phyloP scores from a whole-genome alignment of 2,329 filamentous ascomycete genomes.

The Alternaria sp. region DNA sequence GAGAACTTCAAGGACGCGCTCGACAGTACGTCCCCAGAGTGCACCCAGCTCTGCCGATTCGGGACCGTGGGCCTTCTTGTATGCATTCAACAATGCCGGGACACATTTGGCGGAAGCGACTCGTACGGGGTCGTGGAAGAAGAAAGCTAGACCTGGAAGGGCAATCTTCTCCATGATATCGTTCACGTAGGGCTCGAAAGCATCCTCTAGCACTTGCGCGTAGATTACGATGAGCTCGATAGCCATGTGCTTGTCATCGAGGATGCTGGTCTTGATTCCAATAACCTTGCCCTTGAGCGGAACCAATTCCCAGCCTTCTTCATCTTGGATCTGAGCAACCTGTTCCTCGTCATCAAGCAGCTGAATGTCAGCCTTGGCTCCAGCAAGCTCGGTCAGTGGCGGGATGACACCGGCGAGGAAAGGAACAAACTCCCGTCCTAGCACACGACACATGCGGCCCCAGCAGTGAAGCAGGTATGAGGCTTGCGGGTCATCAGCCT shows the following conservation, averaged over 20 bases:
- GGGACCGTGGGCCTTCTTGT: constrained; percentile 88
- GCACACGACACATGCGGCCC: constrained; percentile 97
- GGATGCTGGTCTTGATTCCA: constrained; percentile 93
- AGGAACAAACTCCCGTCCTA: constrained; percentile 88
- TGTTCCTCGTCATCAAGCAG: constrained; percentile 95
- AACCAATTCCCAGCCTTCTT: constrained; percentile 97
- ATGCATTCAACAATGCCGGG: constrained; percentile 89
- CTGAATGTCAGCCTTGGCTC: constrained; percentile 96
- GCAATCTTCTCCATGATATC: constrained; percentile 98
- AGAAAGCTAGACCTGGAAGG: constrained; percentile 92
- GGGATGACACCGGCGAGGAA: constrained; percentile 95
- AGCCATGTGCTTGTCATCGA: constrained; percentile 99
- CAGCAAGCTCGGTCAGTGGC: constrained; percentile 86
- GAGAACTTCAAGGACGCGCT: constrained; percentile 92
- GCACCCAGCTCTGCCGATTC: constrained; percentile 80
- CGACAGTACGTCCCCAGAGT: constrained; percentile 85
- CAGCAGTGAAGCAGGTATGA: constrained; percentile 99
- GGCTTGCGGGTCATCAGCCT: constrained; percentile 93
- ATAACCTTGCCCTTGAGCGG: constrained; percentile 98
- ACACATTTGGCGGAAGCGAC: constrained; percentile 95
- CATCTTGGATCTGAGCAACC: constrained; percentile 89
- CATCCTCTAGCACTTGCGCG: constrained; percentile 90
- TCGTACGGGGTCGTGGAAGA: constrained; percentile 98
- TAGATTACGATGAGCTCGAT: constrained; percentile 98
- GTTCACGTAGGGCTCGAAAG: constrained; percentile 89